Evolutionary conservation across 2,329 filamentous ascomycete species (phyloP).

Genomic region (Simplicillium aogashimaense): DNA sequence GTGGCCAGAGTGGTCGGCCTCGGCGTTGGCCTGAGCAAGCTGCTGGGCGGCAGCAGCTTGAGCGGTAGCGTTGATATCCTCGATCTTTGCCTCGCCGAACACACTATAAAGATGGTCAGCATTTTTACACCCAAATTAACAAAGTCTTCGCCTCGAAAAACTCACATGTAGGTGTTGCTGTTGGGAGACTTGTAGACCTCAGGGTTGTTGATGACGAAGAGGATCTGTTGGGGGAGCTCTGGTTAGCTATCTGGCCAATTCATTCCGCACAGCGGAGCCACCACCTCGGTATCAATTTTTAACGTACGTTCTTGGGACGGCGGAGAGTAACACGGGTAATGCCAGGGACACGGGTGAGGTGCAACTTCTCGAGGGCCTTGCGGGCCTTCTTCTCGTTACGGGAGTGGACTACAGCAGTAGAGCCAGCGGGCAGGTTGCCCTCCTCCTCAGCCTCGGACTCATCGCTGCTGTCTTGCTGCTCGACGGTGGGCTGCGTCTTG

Average conservation of each 20-base stretch:
- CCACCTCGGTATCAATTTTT: background rate
- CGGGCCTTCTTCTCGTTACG: constrained; percentile 99
- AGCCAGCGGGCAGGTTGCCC: constrained; percentile 68
- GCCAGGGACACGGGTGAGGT: constrained; percentile 89
- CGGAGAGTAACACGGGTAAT: constrained; percentile 97
- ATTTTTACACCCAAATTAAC: background rate
- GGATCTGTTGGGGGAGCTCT: constrained; percentile 52
- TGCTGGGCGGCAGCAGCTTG: constrained; percentile 94
- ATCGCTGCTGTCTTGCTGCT: constrained; percentile 64
- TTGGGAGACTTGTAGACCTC: constrained; percentile 99
- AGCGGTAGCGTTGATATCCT: constrained; percentile 97
- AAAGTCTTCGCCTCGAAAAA: constrained; percentile 7
- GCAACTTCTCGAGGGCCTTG: constrained; percentile 98
- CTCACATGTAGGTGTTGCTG: constrained; percentile 99
- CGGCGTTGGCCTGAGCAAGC: constrained; percentile 62
- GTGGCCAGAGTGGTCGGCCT: constrained; percentile 62
- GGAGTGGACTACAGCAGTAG: constrained; percentile 85
- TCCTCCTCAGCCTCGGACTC: constrained; percentile 77
- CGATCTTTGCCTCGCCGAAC: constrained; percentile 99
- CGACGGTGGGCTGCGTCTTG: constrained; percentile 63
- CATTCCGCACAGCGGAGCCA: too few species aligned
- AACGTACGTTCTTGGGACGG: constrained; percentile 95
- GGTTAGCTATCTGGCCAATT: too few species aligned
- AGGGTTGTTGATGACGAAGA: constrained; percentile 99
- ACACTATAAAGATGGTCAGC: constrained; percentile 48